These are phyloP conservation scores for Cyanidiococcus yangmingshanensis DNA, from an alignment of 23 red algal genomes.

Conservation along the genomic window DNA sequence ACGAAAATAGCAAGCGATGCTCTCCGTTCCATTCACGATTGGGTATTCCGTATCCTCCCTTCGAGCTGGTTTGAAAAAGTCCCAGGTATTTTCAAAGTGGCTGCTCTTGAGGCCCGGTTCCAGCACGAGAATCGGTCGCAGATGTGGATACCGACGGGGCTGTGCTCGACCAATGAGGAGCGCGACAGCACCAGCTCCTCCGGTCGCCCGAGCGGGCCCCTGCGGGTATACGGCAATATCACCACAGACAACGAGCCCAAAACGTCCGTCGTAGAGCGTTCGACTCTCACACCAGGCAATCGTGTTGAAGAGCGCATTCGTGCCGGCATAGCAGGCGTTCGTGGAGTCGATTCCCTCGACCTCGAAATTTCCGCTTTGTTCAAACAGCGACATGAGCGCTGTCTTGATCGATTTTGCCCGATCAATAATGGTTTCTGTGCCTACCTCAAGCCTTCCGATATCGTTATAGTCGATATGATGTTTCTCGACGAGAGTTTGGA, in stretches of 20 bases:
- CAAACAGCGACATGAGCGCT: constrained; percentile 77
- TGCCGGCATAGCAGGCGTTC: constrained; percentile 88
- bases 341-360: constrained; percentile 84
- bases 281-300: constrained; percentile 58
- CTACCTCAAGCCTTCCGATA: constrained; percentile 81
- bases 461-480: constrained; percentile 39
- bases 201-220: constrained; percentile 71
- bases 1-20: constrained; percentile 58
- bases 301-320: constrained; percentile 81
- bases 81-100: constrained; percentile 68
- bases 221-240: constrained; percentile 85
- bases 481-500: constrained; percentile 38
- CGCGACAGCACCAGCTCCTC: constrained; percentile 85
- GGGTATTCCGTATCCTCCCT: constrained; percentile 56
- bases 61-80: constrained; percentile 76
- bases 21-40: constrained; percentile 63
- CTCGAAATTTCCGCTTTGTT: constrained; percentile 37
- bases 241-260: constrained; percentile 68
- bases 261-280: constrained; percentile 69
- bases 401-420: constrained; percentile 90
- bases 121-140: constrained; percentile 28
- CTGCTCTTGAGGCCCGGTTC: constrained; percentile 53
- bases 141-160: constrained; percentile 3
- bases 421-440: constrained; percentile 76
- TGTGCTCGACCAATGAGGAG: constrained; percentile 52